A percentile compares a stretch with the other conserved stretches of the same genome.
Conservation (phyloP, 805 yeast genomes). For the Brettanomyces custersianus region DNA sequence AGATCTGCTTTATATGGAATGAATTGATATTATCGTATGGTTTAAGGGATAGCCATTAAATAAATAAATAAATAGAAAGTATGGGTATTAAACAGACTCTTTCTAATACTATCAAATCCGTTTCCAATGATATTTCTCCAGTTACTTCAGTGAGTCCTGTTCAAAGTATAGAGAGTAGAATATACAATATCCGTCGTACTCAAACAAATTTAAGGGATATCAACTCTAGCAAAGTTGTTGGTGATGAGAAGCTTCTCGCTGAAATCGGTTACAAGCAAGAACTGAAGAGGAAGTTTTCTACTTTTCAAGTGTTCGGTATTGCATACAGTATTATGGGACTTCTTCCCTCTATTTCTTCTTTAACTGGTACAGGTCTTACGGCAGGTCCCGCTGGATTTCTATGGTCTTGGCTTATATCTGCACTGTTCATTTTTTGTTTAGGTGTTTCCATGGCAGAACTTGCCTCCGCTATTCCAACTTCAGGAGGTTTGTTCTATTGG, state of each 20-base stretch:
- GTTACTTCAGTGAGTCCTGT: neutral
- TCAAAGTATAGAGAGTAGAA: constrained; percentile 1
- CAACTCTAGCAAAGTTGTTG: constrained; percentile 19
- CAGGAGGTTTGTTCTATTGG: constrained; percentile 66
- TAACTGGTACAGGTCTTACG: constrained; percentile 41
- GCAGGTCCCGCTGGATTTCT: constrained; percentile 59
- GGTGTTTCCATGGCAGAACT: constrained; percentile 57
- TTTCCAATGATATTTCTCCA: neutral
- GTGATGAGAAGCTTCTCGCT: constrained; percentile 29
- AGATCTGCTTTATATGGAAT: no score
- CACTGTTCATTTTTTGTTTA: constrained; percentile 41
- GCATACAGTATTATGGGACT: constrained; percentile 58
- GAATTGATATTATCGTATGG: no score
- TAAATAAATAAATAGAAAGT: no score
- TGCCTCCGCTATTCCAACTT: constrained; percentile 61
- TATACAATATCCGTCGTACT: constrained; percentile 2
- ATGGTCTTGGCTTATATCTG: constrained; percentile 59
- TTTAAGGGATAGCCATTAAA: no score
- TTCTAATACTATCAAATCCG: neutral
- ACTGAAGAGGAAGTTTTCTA: constrained; percentile 47
- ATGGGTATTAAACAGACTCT: constrained; percentile 1
- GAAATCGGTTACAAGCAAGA: constrained; percentile 62
- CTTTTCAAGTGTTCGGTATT: constrained; percentile 51
- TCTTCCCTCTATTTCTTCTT: constrained; percentile 55
- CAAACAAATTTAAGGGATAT: constrained; percentile 19